These are phyloP conservation scores for Podosphaera xanthii DNA, from an alignment of 2,329 filamentous ascomycete species.

Conservation along the genomic window DNA sequence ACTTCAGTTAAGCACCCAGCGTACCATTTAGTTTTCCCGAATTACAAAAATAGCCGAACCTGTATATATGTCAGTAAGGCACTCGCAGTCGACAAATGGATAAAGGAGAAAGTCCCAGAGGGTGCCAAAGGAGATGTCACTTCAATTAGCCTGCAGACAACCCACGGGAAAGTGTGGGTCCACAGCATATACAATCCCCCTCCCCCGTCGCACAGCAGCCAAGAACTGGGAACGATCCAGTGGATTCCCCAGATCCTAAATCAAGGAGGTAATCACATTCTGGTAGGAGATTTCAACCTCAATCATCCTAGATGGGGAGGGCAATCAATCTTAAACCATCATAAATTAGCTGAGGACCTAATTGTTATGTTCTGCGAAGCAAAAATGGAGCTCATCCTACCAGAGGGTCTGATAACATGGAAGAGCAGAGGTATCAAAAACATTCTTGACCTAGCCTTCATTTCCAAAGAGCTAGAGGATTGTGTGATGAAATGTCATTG, in stretches of 20 bases:
- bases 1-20: background rate
- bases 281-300: background rate
- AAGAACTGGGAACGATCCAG: background rate
- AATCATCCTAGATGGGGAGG: background rate
- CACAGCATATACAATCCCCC: background rate
- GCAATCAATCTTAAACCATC: background rate
- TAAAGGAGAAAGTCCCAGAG: background rate
- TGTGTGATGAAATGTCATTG: background rate
- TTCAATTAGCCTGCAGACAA: background rate
- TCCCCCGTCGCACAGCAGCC: background rate
- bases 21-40: background rate
- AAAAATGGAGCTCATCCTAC: background rate
- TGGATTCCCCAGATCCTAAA: background rate
- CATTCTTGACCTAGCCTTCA: background rate
- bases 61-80: background rate
- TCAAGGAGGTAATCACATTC: background rate
- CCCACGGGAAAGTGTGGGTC: background rate
- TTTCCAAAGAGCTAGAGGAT: background rate
- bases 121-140: background rate
- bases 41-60: background rate
- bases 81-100: background rate
- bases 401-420: background rate
- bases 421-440: background rate
- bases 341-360: background rate
- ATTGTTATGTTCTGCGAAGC: background rate